Evolutionary conservation across 2,329 filamentous ascomycete species (phyloP), one percentile per base, ranked within the genome.

Genomic region (Epichloe bromicola): DNA sequence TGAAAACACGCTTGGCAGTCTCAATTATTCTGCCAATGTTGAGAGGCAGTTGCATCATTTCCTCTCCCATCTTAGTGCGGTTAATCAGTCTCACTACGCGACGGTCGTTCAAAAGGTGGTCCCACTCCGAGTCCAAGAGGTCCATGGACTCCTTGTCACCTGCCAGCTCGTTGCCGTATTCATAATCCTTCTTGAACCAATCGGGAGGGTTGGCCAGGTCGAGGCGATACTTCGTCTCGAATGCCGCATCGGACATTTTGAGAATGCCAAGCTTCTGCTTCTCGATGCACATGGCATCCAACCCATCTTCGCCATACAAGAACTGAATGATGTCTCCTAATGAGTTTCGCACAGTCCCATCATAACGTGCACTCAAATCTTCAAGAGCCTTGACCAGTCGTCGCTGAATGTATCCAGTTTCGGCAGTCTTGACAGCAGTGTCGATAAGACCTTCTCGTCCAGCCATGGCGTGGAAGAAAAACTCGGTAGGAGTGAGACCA

Each of bases 401-500:
- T 71, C 93, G 88, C 70, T 98, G 94, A 58, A 98, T 98, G 67
- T 98, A 98, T 71, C 93, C 93, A 52, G 94, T 98, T 70, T 98
- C 94, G 19, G 93, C 93, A 57, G 93, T 98, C 79, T 98, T 98
- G 71, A 98, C 94, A 58, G 93, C 93, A 49, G 93, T 98, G 78
- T 98, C 93, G 61, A 98, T 98, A 51, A 98, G 78, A 95, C 93
- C 93, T 72, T 98, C 93, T 74, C 93, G 83, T 88, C 93, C 93
- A 76, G 93, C 93, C 93, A 98, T 98, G 64, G 93, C 93, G 79
- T 98, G 93, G 78, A 98, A 98, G 74, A 96, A 98, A 72, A 98
- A 98, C 60, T 98, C 93, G 1, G 87, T 85, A 0, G 93, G 93
- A 0, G 94, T 98, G 53, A 98, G 73, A 51, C 93, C 93, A 74